Evolutionary conservation across 306 rosid genomes (phyloP), one percentile per base, ranked within the genome.

Genomic region (Prunus davidiana): DNA sequence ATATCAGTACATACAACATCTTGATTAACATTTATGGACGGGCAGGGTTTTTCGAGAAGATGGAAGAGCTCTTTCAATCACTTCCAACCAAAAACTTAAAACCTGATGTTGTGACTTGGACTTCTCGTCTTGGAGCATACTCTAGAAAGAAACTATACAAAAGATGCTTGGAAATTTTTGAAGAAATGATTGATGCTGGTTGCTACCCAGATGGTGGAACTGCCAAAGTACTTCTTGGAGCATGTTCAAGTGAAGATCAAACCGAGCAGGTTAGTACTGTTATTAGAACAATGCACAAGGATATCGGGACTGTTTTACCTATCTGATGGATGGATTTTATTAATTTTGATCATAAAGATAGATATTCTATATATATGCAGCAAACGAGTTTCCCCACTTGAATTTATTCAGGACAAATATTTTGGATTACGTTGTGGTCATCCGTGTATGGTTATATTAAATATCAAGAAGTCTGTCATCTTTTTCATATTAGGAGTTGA

Each of bases 21-120:
- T 80, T 89, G 84, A 90, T 95, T 69, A 88, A 92, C 38, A 84
- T 91, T 20, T 92, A 95, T 19, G 99, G 97, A 58, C 82, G 91
- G 81, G 92, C 93, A 15, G 97, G 99, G 7, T 91, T 83, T 82
- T 70, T 90, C 19, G 87, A 92, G 61, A 87, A 69, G 86, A 88
- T 92, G 96, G 99, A 95, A 79, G 90, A 82, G 66, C 61, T 86
- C 0, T 92, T 95, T 70, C 85, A n/a, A 18, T 73, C 76, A 45
- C 86, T 95, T 64, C 82, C 83, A 15, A 4, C 62, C 11, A 87
- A 87, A 81, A 92, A 87, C 61, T 82, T 95, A 27, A 83, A 82
- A 76, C 97, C 99, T 7, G 97, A 95, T 68, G 99, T 92, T 28
- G 91, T 95, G 76, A 95, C 99, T 25, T 95, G 99, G 99, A 92